Evolutionary conservation across 768 basidiomycete genomes (phyloP).

Genomic region (Imleria badia): DNA sequence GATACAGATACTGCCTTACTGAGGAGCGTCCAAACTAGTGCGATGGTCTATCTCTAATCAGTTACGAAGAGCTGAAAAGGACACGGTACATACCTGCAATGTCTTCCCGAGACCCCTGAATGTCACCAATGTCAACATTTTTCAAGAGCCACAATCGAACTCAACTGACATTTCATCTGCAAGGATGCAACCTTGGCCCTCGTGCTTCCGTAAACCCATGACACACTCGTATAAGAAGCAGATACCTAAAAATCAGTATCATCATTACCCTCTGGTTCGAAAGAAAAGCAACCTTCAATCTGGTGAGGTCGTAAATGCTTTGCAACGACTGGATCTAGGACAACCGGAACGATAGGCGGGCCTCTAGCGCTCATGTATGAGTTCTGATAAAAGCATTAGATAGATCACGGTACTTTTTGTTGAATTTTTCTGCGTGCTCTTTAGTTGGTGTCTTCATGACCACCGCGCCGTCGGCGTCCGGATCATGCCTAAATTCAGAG

Average conservation of each 20-base stretch:
- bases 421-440: constrained; percentile 63
- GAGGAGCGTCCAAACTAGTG: constrained; percentile 89
- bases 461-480: constrained; percentile 70
- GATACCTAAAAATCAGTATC: constrained; percentile 47
- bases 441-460: constrained; percentile 81
- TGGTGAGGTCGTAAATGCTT: constrained; percentile 85
- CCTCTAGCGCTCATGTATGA: constrained; percentile 42
- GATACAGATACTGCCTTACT: constrained; percentile 50
- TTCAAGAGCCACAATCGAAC: background rate
- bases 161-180: constrained; percentile 87
- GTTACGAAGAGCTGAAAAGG: background rate
- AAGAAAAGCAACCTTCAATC: constrained; percentile 60
- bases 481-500: constrained; percentile 61
- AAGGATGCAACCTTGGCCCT: constrained; percentile 91
- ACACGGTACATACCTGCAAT: constrained; percentile 51
- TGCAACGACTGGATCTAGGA: constrained; percentile 84
- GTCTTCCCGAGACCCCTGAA: constrained; percentile 97
- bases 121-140: constrained; percentile 11
- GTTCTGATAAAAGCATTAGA: background rate
- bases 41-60: constrained; percentile 58
- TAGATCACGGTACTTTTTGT: constrained; percentile 56
- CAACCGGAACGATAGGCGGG: constrained; percentile 71
- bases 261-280: background rate
- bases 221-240: constrained; percentile 94
- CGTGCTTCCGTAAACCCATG: constrained; percentile 90